Conservation (phyloP, 2,329 filamentous ascomycete genomes). For the Corinectria fuckeliana region DNA sequence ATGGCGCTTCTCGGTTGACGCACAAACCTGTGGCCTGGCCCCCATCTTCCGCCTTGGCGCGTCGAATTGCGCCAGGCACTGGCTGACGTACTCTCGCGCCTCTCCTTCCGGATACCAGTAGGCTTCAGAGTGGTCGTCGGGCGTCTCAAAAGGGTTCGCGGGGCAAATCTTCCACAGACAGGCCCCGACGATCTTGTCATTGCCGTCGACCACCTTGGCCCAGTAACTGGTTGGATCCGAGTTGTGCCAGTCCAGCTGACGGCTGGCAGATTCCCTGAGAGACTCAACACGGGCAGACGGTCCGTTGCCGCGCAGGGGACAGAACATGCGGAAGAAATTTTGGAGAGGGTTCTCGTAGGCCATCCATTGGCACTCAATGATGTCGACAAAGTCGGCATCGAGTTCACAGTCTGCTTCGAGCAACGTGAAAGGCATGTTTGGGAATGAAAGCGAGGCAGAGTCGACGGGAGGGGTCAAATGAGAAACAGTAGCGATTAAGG, state of each 20-base stretch:
- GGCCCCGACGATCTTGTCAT: constrained; percentile 29
- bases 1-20: neutral
- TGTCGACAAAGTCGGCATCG: constrained; percentile 23
- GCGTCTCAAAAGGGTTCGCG: constrained; percentile 19
- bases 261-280: constrained; percentile 7
- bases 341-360: constrained; percentile 26
- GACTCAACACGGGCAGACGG: constrained; percentile 15
- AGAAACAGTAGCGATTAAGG: neutral
- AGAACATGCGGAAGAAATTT: constrained; percentile 32
- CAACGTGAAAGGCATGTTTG: constrained; percentile 25
- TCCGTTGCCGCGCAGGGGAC: constrained; percentile 20
- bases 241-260: constrained; percentile 24
- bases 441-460: neutral
- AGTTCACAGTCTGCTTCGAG: constrained; percentile 19
- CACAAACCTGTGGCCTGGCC: constrained; percentile 30
- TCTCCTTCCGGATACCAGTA: constrained; percentile 32
- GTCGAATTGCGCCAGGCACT: constrained; percentile 27
- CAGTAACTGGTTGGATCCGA: constrained; percentile 25
- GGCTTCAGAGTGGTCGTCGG: constrained; percentile 16
- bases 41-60: constrained; percentile 26
- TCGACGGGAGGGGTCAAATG: neutral
- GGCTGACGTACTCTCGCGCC: constrained; percentile 23
- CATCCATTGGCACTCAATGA: constrained; percentile 30
- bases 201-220: constrained; percentile 23
- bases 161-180: constrained; percentile 31